A percentile compares a stretch with the other conserved stretches of the same genome.
Evolutionary conservation across 2,329 filamentous ascomycete genomes (phyloP).

Genomic region (Microsporum canis): DNA sequence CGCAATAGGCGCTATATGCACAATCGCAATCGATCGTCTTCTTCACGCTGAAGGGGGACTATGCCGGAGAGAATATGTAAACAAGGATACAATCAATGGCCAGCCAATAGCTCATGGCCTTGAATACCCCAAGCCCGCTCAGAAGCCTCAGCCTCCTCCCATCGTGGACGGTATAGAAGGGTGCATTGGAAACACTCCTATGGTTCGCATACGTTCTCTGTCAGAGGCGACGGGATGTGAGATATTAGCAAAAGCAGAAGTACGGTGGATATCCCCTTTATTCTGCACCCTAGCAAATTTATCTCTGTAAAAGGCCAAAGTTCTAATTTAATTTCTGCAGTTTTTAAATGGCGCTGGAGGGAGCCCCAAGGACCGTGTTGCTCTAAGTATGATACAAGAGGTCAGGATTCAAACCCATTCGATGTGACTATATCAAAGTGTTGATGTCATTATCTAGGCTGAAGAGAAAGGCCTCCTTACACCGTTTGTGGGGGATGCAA

Average conservation of each 20-base stretch:
- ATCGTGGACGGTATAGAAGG: conserved; percentile 75
- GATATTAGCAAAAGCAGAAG: conserved; percentile 86
- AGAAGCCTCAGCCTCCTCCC: conserved; percentile 20
- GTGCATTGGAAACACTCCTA: conserved; percentile 84
- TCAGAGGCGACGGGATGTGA: conserved; percentile 77
- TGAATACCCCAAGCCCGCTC: neutral
- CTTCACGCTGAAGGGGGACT: neutral
- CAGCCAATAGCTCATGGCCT: neutral
- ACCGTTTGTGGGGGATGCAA: conserved; percentile 76
- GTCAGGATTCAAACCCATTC: conserved; percentile 15
- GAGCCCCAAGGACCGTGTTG: conserved; percentile 90
- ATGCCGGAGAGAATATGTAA: neutral
- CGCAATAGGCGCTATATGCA: conserved; percentile 59
- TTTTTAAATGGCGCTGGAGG: conserved; percentile 91
- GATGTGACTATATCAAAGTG: neutral
- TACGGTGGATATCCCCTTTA: conserved; percentile 19
- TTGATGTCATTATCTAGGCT: conserved; percentile 40
- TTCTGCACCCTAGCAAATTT: neutral
- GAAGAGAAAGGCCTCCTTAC: conserved; percentile 65
- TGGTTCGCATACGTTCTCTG: conserved; percentile 74
- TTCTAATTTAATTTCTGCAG: conserved; percentile 23
- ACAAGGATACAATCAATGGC: neutral
- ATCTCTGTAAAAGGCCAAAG: neutral
- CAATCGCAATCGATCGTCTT: conserved; percentile 56
- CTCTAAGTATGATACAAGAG: conserved; percentile 71